Percentiles rank a stretch among this genome's conserved stretches.
These are phyloP conservation scores for Collybia nuda DNA, from an alignment of 768 basidiomycete species.

Conservation along the genomic window DNA sequence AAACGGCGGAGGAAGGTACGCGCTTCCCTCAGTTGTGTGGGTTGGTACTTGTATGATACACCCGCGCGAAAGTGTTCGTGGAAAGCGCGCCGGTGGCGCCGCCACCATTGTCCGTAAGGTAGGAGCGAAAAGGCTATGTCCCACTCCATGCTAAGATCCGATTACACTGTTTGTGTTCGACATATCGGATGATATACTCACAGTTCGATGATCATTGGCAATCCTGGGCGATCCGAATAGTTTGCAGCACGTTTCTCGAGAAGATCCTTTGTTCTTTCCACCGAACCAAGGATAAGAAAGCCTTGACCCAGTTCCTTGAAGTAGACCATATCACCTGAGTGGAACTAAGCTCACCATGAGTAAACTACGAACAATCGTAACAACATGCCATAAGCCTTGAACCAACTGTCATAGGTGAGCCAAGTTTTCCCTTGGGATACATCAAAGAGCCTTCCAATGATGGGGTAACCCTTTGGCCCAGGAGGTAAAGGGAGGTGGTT, in stretches of 20 bases:
- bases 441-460: too few relatives aligned
- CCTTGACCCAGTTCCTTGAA: slow-evolving; percentile 11
- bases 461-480: too few relatives aligned
- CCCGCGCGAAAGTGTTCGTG: too few relatives aligned
- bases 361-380: not conserved
- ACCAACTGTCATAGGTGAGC: not conserved
- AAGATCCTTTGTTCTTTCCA: slow-evolving; percentile 24
- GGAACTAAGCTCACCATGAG: not conserved
- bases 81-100: too few relatives aligned
- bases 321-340: not conserved
- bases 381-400: not conserved
- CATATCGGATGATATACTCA: slow-evolving; percentile 1
- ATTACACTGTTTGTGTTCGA: too few relatives aligned
- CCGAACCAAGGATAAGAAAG: slow-evolving; percentile 24
- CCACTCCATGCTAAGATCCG: too few relatives aligned
- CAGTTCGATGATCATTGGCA: slow-evolving; percentile 27
- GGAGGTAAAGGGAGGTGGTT: too few relatives aligned
- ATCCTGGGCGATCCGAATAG: slow-evolving; percentile 32
- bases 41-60: too few relatives aligned
- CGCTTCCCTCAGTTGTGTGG: slow-evolving; percentile 3
- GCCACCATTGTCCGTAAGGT: too few relatives aligned
- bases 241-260: slow-evolving; percentile 25
- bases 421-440: too few relatives aligned
- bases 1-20: slow-evolving; percentile 10
- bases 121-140: too few relatives aligned